Conservation (phyloP, 768 basidiomycete genomes). For the Leccinum barrowsii region DNA sequence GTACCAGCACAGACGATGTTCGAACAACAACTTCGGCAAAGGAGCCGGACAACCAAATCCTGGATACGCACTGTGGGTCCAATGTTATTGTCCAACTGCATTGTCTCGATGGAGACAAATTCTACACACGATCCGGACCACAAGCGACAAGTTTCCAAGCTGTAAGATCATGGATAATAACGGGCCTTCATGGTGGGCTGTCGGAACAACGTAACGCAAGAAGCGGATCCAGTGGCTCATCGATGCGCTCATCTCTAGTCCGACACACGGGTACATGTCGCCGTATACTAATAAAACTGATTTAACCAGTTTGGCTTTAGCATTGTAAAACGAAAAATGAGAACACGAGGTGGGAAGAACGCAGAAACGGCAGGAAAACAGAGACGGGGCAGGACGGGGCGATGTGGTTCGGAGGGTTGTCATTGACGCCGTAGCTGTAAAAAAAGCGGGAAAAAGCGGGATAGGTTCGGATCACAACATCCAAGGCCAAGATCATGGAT, state of each 20-base stretch:
- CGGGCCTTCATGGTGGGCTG: conserved; percentile 15
- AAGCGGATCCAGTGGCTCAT: conserved; percentile 7
- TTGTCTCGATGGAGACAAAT: conserved; percentile 10
- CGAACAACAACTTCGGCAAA: conserved; percentile 8
- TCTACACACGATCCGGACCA: neutral
- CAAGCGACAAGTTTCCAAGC: conserved; percentile 2
- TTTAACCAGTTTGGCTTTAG: neutral
- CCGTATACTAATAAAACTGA: neutral
- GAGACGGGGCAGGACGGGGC: neutral
- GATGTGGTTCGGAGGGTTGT: neutral
- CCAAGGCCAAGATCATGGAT: neutral
- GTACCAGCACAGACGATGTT: neutral
- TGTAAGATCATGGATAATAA: conserved; percentile 23
- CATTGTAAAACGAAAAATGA: conserved; percentile 1
- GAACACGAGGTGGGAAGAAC: conserved; percentile 1
- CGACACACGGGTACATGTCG: neutral
- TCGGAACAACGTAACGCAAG: conserved; percentile 18
- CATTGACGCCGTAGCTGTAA: neutral
- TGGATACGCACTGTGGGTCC: conserved; percentile 17
- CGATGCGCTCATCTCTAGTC: neutral
- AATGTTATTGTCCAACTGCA: conserved; percentile 3
- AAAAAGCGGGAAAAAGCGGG: conserved; percentile 12
- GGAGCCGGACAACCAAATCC: conserved; percentile 12
- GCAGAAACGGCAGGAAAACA: neutral
- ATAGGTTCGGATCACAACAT: conserved; percentile 21